phyloP scores from a whole-genome alignment of 2,329 filamentous ascomycete genomes.

The Teratosphaeria gauchensis region DNA sequence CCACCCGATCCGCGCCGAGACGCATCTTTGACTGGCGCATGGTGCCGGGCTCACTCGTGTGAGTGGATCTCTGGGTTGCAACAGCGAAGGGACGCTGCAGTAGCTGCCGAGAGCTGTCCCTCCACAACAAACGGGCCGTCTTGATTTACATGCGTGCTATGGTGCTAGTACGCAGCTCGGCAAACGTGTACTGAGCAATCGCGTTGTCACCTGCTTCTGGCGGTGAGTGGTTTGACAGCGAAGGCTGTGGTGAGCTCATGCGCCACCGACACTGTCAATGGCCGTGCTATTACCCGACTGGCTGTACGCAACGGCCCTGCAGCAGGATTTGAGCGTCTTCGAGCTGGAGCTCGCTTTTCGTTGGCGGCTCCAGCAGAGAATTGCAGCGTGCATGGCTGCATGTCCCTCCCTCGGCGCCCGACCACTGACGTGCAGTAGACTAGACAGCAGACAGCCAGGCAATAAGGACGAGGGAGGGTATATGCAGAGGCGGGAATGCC shows the following conservation, averaged over 20 bases:
- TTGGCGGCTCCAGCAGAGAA: constrained; percentile 1
- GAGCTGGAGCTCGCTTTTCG: neutral
- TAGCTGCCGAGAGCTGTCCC: constrained; percentile 4
- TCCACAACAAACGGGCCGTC: constrained; percentile 1
- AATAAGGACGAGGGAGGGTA: neutral
- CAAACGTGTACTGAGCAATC: constrained; percentile 2
- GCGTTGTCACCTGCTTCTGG: neutral
- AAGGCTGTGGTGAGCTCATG: neutral
- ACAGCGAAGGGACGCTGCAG: constrained; percentile 1
- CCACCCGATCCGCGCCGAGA: constrained; percentile 3
- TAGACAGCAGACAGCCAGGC: neutral
- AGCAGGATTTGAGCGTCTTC: neutral
- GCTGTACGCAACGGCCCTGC: neutral
- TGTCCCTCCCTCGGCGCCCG: neutral
- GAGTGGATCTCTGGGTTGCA: constrained; percentile 2
- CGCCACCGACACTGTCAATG: neutral
- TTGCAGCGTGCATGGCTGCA: constrained; percentile 7
- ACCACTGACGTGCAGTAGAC: neutral
- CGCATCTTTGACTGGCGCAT: constrained; percentile 1
- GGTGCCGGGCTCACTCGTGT: neutral
- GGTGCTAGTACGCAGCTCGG: neutral
- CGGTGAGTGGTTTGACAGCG: constrained; percentile 7
- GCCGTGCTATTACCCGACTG: neutral
- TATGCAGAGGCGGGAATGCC: neutral
- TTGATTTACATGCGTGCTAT: neutral